These are phyloP conservation scores for Flaveria sonorensis DNA, from an alignment of 129 eudicot genomes.

Conservation along the genomic window DNA sequence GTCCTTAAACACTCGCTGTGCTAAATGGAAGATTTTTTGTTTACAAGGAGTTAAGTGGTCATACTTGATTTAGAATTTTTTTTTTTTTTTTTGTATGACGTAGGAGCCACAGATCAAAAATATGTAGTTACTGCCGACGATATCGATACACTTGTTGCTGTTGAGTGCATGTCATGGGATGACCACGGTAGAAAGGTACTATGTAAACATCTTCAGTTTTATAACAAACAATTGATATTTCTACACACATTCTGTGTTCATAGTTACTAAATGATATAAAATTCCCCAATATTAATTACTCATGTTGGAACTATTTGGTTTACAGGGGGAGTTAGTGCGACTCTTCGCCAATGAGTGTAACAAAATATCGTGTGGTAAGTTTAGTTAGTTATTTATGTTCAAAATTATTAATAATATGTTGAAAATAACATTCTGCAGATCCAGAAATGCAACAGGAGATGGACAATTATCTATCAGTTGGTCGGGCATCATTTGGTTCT, in stretches of 20 bases:
- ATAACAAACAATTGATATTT: too few relatives aligned
- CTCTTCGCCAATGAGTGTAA: slow-evolving; percentile 79
- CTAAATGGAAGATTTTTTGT: too few relatives aligned
- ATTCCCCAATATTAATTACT: slow-evolving; percentile 12
- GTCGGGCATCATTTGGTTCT: slow-evolving; percentile 64
- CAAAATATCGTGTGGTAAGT: slow-evolving; percentile 90
- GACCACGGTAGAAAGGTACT: slow-evolving; percentile 87
- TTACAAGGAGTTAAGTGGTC: too few relatives aligned
- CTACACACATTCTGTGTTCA: background rate
- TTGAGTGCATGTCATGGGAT: slow-evolving; percentile 94
- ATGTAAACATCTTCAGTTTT: background rate
- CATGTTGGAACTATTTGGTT: too few relatives aligned
- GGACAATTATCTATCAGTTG: slow-evolving; percentile 54
- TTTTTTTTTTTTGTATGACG: too few relatives aligned
- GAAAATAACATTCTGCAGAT: slow-evolving; percentile 45
- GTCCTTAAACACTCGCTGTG: too few relatives aligned
- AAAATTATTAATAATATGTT: background rate
- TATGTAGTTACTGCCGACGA: slow-evolving; percentile 95
- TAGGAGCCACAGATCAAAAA: slow-evolving; percentile 92
- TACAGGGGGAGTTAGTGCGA: slow-evolving; percentile 65
- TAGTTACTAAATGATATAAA: background rate
- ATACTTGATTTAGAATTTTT: background rate
- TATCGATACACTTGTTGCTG: slow-evolving; percentile 83
- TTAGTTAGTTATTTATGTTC: background rate
- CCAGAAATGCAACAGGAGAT: slow-evolving; percentile 88